Evolutionary conservation across 306 rosid genomes (phyloP), one percentile per base, ranked within the genome.

Genomic region (Ormosia semicastrata): DNA sequence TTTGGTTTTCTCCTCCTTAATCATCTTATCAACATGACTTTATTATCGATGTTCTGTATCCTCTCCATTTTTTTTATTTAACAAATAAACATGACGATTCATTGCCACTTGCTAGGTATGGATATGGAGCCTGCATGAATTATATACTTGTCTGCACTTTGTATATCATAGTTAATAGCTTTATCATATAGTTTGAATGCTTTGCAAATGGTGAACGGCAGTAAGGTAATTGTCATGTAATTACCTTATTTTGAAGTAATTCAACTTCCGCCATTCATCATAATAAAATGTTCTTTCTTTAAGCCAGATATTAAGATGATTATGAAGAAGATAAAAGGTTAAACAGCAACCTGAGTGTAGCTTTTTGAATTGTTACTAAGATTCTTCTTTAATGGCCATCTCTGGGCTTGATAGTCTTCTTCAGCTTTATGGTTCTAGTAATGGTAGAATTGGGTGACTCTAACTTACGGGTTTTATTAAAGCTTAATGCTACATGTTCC

Each of bases 141-240:
- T 65, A 34, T 64, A 52, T 57, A 58, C 64, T 52, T 70, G 30
- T 82, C 77, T 59, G 30, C 75, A 70, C 43, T 40, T 77, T 84
- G 46, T 32, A 41, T 40, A 70, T 68, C 63, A 46, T 68, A 47
- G 64, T 39, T 68, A 54, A 46, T 68, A 47, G 64, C 49, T 47
- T 75, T 58, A 33, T 33, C 60, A 9, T 83, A 11, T 73, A 58
- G 3, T 73, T 66, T 84, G 53, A 37, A 39, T 46, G 10, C 1
- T 73, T 70, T 39, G 50, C 10, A 71, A 15, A 37, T 76, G 66
- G 34, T 54, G 18, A 32, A 29, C 24, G 70, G 41, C 41, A 33
- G 41, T 15, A 60, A 5, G 57, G 14, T 63, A 47, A 64, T 78
- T 73, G 59, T 11, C 8, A 68, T 56, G 37, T 64, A 32, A 6